Evolutionary conservation across 352 stramenopile species (phyloP), one percentile per base, ranked within the genome.

Genomic region (Lagenidium sp.): DNA sequence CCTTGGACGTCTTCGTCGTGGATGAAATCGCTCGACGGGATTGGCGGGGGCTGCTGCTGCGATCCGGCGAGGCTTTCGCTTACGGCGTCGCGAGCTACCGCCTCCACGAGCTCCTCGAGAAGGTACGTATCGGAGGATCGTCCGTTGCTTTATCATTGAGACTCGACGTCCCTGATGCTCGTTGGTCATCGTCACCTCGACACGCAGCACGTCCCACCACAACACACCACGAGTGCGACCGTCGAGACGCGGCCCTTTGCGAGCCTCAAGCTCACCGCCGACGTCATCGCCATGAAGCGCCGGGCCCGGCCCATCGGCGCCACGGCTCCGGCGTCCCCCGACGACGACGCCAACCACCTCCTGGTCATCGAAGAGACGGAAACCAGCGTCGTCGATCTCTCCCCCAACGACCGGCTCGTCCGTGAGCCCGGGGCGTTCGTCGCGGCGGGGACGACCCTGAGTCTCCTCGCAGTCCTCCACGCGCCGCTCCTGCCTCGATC

Each of bases 361-460:
- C n/a, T n/a, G n/a, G n/a, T n/a, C n/a, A n/a, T n/a, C n/a, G n/a
- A n/a, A n/a, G n/a, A n/a, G n/a, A n/a, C n/a, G n/a, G n/a, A n/a
- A n/a, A 13, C 28, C 28, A 15, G 28, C 28, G 28, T 32, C 28
- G 28, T 8, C 28, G 15, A 13, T 42, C 6, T 39, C 35, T 19
- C 64, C 68, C 12, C 47, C 69, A 15, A 61, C 57, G 61, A 83
- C 31, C 66, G 61, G 43, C 48, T 64, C 6, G 53, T 83, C 22
- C 77, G 74, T 6, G 71, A 85, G 23, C 77, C 71, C 30, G 77
- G 73, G 4, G 52, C 66, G 12, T 89, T 78, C 36, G 41, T 82
- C 15, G 49, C 55, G 13, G 75, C 36, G 18, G 51, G 54, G 29
- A 65, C 65, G 15, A 64, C 55, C 11, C 40, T 85, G 15, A 68